Conservation (phyloP, 2,329 filamentous ascomycete species). For the Xylariomycetidae sp. region DNA sequence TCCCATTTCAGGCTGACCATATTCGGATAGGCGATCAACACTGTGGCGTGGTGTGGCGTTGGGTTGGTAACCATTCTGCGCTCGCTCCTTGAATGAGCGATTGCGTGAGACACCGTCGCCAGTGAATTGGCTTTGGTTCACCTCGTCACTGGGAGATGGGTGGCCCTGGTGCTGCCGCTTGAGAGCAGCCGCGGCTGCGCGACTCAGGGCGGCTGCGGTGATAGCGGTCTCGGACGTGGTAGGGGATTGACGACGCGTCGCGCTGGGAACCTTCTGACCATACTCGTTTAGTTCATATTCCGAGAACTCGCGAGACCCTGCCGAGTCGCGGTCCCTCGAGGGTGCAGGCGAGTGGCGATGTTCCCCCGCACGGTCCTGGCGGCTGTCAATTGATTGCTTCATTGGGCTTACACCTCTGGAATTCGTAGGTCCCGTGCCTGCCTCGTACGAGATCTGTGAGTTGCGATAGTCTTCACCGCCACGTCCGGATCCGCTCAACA, state of each 20-base stretch:
- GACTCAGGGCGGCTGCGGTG: slow-evolving; percentile 47
- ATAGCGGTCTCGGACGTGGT: slow-evolving; percentile 53
- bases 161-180: slow-evolving; percentile 41
- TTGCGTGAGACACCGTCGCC: slow-evolving; percentile 51
- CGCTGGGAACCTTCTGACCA: slow-evolving; percentile 46
- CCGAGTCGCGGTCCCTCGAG: slow-evolving; percentile 18
- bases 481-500: slow-evolving; percentile 55
- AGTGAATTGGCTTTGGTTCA: slow-evolving; percentile 33
- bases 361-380: slow-evolving; percentile 33
- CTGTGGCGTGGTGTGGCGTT: slow-evolving; percentile 53
- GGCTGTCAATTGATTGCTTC: slow-evolving; percentile 34
- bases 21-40: slow-evolving; percentile 49
- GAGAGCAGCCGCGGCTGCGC: slow-evolving; percentile 44
- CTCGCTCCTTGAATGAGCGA: slow-evolving; percentile 61
- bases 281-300: slow-evolving; percentile 55
- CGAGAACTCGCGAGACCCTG: slow-evolving; percentile 38
- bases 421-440: slow-evolving; percentile 6
- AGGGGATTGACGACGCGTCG: slow-evolving; percentile 42
- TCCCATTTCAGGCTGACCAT: slow-evolving; percentile 50
- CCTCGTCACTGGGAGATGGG: slow-evolving; percentile 29
- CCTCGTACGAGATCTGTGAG: slow-evolving; percentile 25
- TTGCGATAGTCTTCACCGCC: slow-evolving; percentile 42
- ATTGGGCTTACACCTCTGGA: slow-evolving; percentile 33
- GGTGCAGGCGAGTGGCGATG: slow-evolving; percentile 34
- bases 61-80: slow-evolving; percentile 49